Evolutionary conservation across 192 early-diverging fungal species (phyloP), one percentile per base, ranked within the genome.

Genomic region (Backusella parvicylindrica): DNA sequence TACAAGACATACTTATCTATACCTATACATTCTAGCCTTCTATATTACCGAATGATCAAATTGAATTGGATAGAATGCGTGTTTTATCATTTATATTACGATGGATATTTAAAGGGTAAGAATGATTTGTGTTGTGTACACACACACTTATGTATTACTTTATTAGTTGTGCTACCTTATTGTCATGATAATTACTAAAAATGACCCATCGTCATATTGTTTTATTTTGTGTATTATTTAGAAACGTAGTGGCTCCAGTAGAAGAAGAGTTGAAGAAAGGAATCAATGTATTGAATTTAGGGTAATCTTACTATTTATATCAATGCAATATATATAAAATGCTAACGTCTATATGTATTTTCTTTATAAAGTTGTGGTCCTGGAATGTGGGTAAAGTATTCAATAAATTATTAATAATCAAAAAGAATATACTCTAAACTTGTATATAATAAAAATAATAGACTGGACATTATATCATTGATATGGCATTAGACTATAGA

Each of bases 71-170:
- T 64, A 53, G 80, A 30, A 35, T 70, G 15, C 72, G 77, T 28
- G 70, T 82, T 16, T 66, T 77, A 30, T 56, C 72, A 43, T 82
- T 75, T 75, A 71, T 82, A 15, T 23, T 82, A 7, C 68, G 75
- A 5, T 82, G 80, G 80, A 70, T 72, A 7, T 78, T 82, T 72
- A 68, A 70, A 76, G 75, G 73, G 80, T 82, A 74, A 68, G 50
- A 2, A 65, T 15, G 23, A 9, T 0, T n/a, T 26, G 60, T 35
- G 35, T 56, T n/a, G 16, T 73, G 18, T 31, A 26, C 16, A 68
- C 50, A 68, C 21, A 65, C 23, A 60, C 68, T 33, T 64, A 35
- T 32, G 3, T 28, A 40, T n/a, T 36, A 32, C 49, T 38, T 13
- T 23, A 63, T 65, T 56, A 56, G n/a, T 23, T 56, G 50, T 56